Evolutionary conservation across 768 basidiomycete species (phyloP).

Genomic region (Trametes maxima): DNA sequence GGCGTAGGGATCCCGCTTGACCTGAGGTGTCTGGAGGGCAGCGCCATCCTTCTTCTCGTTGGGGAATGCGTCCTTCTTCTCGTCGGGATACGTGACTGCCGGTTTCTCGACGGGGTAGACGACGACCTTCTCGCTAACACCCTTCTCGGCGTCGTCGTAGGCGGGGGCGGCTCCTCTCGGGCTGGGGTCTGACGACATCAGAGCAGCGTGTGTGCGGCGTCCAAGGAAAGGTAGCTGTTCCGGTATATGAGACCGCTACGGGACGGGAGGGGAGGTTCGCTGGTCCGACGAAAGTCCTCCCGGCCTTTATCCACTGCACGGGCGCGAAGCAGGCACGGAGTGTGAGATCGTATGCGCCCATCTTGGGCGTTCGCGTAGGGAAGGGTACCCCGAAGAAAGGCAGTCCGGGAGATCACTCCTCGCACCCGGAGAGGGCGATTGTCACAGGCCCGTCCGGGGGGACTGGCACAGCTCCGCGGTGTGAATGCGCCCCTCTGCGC

Average conservation of each 20-base stretch:
- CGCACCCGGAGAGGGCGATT: constrained; percentile 21
- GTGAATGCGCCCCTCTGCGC: constrained; percentile 12
- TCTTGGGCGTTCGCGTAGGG: constrained; percentile 15
- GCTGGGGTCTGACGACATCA: constrained; percentile 26
- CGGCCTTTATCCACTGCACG: constrained; percentile 22
- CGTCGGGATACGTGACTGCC: constrained; percentile 32
- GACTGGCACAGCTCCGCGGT: constrained; percentile 18
- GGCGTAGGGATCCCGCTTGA: constrained; percentile 46
- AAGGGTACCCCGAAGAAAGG: constrained; percentile 15
- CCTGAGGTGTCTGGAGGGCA: constrained; percentile 34
- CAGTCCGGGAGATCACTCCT: constrained; percentile 18
- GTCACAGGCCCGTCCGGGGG: constrained; percentile 17
- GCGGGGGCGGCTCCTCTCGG: constrained; percentile 39
- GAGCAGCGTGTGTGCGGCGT: constrained; percentile 16
- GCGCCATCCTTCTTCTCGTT: constrained; percentile 43
- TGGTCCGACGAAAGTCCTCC: constrained; percentile 19
- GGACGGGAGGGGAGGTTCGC: constrained; percentile 23
- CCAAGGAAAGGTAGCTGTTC: constrained; percentile 16
- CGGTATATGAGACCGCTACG: constrained; percentile 20
- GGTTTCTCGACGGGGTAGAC: constrained; percentile 24
- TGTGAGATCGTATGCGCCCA: constrained; percentile 19
- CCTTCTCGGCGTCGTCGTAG: constrained; percentile 61
- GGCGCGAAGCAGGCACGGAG: constrained; percentile 25
- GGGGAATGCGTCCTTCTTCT: constrained; percentile 41
- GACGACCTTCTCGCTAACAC: constrained; percentile 44